Base-by-base conservation (phyloP, 371 early-diverging fungal species). In the Mucor piriformis region DNA sequence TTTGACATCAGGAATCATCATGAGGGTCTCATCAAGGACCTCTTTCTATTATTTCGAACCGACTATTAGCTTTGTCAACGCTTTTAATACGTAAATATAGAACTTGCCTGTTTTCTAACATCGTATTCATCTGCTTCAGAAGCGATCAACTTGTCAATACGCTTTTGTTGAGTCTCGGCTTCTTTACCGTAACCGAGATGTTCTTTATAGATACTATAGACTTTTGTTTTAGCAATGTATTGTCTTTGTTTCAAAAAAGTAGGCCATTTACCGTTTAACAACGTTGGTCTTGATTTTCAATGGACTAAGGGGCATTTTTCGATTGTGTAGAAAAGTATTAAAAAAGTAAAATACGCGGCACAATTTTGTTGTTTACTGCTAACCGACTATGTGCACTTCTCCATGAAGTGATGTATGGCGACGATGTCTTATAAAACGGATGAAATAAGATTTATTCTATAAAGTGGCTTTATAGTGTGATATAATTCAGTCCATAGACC, bases 1-100 rank as follows among this genome's bases (percentile, higher is more conserved):
- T 40, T 88, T 76, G 46, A 84, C 74, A 61, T 91, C 91, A 15
- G 91, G 92, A 38, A 92, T 83, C 89, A 92, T 92, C 49, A 77
- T 73, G 23, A 68, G 59, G 5, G 91, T 90, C 56, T 92, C 92
- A 2, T 84, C 87, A 35, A 92, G 77, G 3, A 92, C 92, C 61
- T 91, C 91, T 57, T 83, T 77, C 88, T 90, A 60, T n/a, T n/a
- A n/a, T n/a, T n/a, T n/a, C n/a, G n/a, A n/a, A n/a, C n/a, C n/a
- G n/a, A n/a, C n/a, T n/a, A n/a, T n/a, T n/a, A n/a, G n/a, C n/a
- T n/a, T n/a, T n/a, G n/a, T n/a, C n/a, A 56, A 42, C 20, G 33
- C 34, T 35, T 43, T 40, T n/a, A 15, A 6, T 10, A 32, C 11
- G 20, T 47, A 33, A 34, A 23, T 24, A 29, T 5, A 33, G 33